Evolutionary conservation across 495 filamentous ascomycete genomes (phyloP).

Genomic region (Oleoguttula mirabilis): DNA sequence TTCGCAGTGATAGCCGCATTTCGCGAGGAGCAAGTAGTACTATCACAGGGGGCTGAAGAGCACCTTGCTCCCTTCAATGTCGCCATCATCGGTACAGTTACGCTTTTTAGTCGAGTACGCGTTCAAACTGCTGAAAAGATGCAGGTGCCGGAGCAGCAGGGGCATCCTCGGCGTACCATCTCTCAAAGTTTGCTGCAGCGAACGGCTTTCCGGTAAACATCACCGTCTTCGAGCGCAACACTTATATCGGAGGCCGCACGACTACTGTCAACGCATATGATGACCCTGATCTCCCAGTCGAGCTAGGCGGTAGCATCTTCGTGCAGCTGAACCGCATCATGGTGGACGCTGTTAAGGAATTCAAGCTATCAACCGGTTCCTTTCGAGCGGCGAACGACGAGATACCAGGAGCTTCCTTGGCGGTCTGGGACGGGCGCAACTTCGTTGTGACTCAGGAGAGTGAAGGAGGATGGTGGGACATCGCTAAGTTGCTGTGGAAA

Average conservation of each 20-base stretch:
- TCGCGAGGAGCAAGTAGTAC: slow-evolving; percentile 4
- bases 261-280: slow-evolving; percentile 77
- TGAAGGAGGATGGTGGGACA: slow-evolving; percentile 60
- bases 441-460: slow-evolving; percentile 55
- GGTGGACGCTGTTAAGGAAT: slow-evolving; percentile 56
- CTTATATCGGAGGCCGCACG: slow-evolving; percentile 74
- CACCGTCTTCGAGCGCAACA: slow-evolving; percentile 75
- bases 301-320: slow-evolving; percentile 89
- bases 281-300: slow-evolving; percentile 57
- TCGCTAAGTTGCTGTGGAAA: slow-evolving; percentile 66
- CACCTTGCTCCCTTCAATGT: slow-evolving; percentile 5
- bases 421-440: slow-evolving; percentile 69
- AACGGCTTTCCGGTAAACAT: slow-evolving; percentile 49
- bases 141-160: slow-evolving; percentile 84
- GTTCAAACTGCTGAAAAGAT: not conserved
- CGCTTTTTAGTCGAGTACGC: not conserved
- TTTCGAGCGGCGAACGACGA: slow-evolving; percentile 16
- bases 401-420: slow-evolving; percentile 42
- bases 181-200: slow-evolving; percentile 54
- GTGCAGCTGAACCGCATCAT: slow-evolving; percentile 77
- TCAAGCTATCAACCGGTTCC: slow-evolving; percentile 45
- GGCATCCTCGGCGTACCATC: slow-evolving; percentile 71
- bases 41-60: not conserved
- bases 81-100: slow-evolving; percentile 7
- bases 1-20: not conserved